A percentile compares a stretch with the other conserved stretches of the same genome.
phyloP scores from a whole-genome alignment of 2,329 filamentous ascomycete genomes.

The Aspergillus vadensis region DNA sequence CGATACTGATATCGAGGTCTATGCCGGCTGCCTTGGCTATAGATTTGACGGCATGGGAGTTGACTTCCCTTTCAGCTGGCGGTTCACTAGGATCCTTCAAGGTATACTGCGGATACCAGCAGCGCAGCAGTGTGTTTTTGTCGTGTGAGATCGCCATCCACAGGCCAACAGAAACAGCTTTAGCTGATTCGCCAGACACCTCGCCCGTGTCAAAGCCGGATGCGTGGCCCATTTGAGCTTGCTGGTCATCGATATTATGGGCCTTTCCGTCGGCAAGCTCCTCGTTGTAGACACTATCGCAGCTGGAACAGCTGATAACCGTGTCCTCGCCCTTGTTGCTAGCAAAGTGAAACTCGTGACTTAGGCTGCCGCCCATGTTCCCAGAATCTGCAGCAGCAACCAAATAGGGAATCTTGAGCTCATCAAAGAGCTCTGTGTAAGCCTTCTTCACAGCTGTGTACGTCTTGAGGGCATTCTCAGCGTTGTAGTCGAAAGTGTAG shows the following conservation, averaged over 20 bases:
- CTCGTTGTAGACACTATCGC: slow-evolving; percentile 80
- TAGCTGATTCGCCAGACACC: slow-evolving; percentile 21
- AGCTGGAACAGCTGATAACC: slow-evolving; percentile 72
- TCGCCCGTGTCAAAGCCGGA: slow-evolving; percentile 31
- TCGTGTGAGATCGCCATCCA: slow-evolving; percentile 55
- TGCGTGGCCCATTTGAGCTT: slow-evolving; percentile 2
- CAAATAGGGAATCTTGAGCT: slow-evolving; percentile 79
- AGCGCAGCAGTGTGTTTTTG: slow-evolving; percentile 66
- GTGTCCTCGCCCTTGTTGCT: slow-evolving; percentile 81
- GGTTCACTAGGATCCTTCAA: slow-evolving; percentile 33
- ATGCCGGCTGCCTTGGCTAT: slow-evolving; percentile 54
- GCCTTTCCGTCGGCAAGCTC: slow-evolving; percentile 67
- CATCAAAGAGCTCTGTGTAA: slow-evolving; percentile 76
- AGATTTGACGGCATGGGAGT: slow-evolving; percentile 66
- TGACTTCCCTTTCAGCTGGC: slow-evolving; percentile 48
- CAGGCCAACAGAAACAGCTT: slow-evolving; percentile 40
- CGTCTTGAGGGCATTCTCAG: slow-evolving; percentile 71
- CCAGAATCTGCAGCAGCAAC: slow-evolving; percentile 90
- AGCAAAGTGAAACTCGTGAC: slow-evolving; percentile 91
- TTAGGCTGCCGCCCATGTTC: slow-evolving; percentile 91
- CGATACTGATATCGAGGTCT: slow-evolving; percentile 71
- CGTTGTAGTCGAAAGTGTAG: slow-evolving; percentile 83
- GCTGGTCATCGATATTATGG: slow-evolving; percentile 17
- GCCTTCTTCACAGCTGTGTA: slow-evolving; percentile 73
- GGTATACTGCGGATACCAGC: slow-evolving; percentile 62